A percentile compares a stretch with the other conserved stretches of the same genome.
phyloP scores from a whole-genome alignment of 306 rosid genomes.

The Ammopiptanthus mongolicus region DNA sequence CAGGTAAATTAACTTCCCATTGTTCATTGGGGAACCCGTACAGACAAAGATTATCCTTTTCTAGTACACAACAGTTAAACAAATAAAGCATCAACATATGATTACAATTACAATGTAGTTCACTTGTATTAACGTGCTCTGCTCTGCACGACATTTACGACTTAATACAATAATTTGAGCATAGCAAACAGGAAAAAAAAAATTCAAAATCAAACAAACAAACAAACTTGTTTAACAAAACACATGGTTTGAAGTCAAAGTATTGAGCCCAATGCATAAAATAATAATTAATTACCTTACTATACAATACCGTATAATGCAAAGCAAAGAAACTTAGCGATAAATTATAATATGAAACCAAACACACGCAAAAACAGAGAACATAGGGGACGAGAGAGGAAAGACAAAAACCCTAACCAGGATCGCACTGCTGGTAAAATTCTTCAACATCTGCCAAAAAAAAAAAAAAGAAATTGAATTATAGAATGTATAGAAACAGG shows the following conservation, averaged over 20 bases:
- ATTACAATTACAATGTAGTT: neutral
- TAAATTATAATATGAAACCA: neutral
- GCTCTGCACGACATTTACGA: neutral
- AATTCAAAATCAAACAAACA: neutral
- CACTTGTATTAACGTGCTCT: neutral
- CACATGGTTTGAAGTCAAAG: neutral
- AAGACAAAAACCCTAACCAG: conserved; percentile 43
- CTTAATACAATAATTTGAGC: neutral
- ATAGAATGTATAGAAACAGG: neutral
- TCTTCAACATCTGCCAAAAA: conserved; percentile 38
- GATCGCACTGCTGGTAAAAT: conserved; percentile 55
- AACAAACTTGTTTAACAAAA: neutral
- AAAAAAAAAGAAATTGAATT: neutral
- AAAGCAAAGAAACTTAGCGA: neutral
- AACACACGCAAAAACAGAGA: neutral
- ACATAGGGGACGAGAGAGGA: neutral
- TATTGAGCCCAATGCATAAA: neutral
- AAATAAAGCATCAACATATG: neutral
- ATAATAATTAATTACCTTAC: neutral
- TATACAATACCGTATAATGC: neutral
- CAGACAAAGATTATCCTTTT: conserved; percentile 36
- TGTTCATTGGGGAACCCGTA: conserved; percentile 27
- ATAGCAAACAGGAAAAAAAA: neutral
- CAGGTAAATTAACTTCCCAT: conserved; percentile 38
- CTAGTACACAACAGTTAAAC: conserved; percentile 12